phyloP scores from a whole-genome alignment of 2,329 filamentous ascomycete species.

The Aspergillus ochraceoroseus region DNA sequence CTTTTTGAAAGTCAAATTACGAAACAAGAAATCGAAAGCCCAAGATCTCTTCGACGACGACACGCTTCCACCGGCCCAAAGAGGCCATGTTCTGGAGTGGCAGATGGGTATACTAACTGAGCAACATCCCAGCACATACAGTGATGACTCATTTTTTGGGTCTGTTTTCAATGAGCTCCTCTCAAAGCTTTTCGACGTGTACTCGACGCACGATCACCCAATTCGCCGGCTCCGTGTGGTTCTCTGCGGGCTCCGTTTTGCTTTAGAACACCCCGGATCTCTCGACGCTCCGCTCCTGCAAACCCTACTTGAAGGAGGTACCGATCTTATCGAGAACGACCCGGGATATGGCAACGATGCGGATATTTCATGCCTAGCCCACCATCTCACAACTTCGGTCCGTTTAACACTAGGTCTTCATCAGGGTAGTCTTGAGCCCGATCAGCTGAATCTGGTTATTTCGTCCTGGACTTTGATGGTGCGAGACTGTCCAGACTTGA shows the following conservation, averaged over 20 bases:
- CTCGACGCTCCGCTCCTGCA: constrained; percentile 28
- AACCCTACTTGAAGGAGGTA: constrained; percentile 27
- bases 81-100: constrained; percentile 37
- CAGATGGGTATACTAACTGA: constrained; percentile 37
- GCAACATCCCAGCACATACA: constrained; percentile 24
- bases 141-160: constrained; percentile 29
- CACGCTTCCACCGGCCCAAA: constrained; percentile 23
- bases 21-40: constrained; percentile 27
- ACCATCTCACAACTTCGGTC: constrained; percentile 34
- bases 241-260: constrained; percentile 34
- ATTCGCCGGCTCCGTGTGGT: constrained; percentile 38
- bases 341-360: constrained; percentile 26
- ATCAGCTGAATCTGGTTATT: constrained; percentile 30
- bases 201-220: constrained; percentile 29
- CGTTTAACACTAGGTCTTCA: constrained; percentile 35
- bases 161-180: constrained; percentile 27
- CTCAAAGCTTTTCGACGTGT: constrained; percentile 34
- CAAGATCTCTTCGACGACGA: constrained; percentile 32
- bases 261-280: constrained; percentile 31
- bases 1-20: constrained; percentile 36
- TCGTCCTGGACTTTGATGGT: constrained; percentile 41
- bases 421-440: constrained; percentile 27
- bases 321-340: constrained; percentile 16
- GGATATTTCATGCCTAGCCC: constrained; percentile 25
- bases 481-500: constrained; percentile 42